Conservation (phyloP, 169 alveolate genomes). For the Plasmodium berghei region DNA sequence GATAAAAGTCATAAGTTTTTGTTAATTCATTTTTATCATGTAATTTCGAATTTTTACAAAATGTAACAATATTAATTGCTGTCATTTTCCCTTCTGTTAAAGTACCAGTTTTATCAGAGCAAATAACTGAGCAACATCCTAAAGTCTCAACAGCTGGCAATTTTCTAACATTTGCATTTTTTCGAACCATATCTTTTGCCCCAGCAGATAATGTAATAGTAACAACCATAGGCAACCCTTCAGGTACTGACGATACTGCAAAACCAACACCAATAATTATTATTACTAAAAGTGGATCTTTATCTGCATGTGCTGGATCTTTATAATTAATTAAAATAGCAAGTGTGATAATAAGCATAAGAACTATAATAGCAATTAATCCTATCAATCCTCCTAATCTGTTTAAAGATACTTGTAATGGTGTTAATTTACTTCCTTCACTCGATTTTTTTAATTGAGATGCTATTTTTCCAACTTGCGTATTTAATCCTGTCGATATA, state of each 20-base stretch:
- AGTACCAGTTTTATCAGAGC: constrained; percentile 99
- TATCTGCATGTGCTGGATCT: constrained; percentile 95
- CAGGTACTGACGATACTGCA: constrained; percentile 99
- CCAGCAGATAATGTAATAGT: constrained; percentile 98
- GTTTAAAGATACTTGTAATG: constrained; percentile 95
- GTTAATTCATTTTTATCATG: constrained; percentile 81
- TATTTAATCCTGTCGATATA: constrained; percentile 92
- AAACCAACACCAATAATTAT: constrained; percentile 96
- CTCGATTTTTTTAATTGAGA: constrained; percentile 90
- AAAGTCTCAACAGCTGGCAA: constrained; percentile 98
- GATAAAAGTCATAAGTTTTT: constrained; percentile 84
- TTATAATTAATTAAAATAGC: constrained; percentile 89
- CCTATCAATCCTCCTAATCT: constrained; percentile 96
- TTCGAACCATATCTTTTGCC: constrained; percentile 96
- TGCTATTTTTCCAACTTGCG: constrained; percentile 98
- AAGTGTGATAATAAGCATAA: constrained; percentile 81
- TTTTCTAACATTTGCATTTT: constrained; percentile 96
- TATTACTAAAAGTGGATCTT: constrained; percentile 36
- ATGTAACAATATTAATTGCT: constrained; percentile 77
- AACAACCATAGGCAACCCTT: constrained; percentile 99
- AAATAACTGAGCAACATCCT: constrained; percentile 98
- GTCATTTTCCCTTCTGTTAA: constrained; percentile 98
- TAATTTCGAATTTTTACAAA: constrained; percentile 39
- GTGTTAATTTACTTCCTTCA: constrained; percentile 89
- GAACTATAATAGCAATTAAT: constrained; percentile 90